Conservation (phyloP, 2,329 filamentous ascomycete species). For the Phialophora tarda region DNA sequence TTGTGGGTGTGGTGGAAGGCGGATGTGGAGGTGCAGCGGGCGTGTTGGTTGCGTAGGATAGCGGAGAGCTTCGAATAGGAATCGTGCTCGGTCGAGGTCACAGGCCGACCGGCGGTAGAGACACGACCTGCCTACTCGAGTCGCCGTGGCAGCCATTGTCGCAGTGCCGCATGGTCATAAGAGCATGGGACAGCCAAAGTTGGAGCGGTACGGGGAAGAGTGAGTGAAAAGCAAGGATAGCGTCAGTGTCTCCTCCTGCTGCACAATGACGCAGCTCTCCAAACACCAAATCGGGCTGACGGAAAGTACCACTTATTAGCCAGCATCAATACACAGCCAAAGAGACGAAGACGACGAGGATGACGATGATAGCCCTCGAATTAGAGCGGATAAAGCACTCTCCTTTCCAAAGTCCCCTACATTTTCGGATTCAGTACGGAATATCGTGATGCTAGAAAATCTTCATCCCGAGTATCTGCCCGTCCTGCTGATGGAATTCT, state of each 20-base stretch:
- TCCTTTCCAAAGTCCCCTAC: background rate
- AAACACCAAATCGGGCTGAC: background rate
- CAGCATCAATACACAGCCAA: no score
- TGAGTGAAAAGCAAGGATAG: background rate
- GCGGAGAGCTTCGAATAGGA: slow-evolving; percentile 9
- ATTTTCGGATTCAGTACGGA: background rate
- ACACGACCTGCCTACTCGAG: slow-evolving; percentile 33
- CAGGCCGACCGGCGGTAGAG: slow-evolving; percentile 33
- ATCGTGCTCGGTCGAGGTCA: background rate
- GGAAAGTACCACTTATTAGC: background rate
- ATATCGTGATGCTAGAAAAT: background rate
- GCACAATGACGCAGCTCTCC: slow-evolving; percentile 29
- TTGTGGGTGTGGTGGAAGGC: slow-evolving; percentile 3
- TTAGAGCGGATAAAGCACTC: background rate
- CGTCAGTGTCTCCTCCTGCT: slow-evolving; percentile 10
- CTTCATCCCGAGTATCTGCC: background rate
- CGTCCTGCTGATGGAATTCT: background rate
- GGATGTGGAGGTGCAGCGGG: background rate
- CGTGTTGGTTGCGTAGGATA: background rate
- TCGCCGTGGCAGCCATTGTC: slow-evolving; percentile 23
- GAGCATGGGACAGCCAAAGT: background rate
- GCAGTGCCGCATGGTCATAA: slow-evolving; percentile 2
- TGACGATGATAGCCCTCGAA: background rate
- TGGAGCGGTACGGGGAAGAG: background rate
- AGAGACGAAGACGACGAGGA: background rate